phyloP scores from a whole-genome alignment of 2,329 filamentous ascomycete species.

The Colletotrichum graminicola region DNA sequence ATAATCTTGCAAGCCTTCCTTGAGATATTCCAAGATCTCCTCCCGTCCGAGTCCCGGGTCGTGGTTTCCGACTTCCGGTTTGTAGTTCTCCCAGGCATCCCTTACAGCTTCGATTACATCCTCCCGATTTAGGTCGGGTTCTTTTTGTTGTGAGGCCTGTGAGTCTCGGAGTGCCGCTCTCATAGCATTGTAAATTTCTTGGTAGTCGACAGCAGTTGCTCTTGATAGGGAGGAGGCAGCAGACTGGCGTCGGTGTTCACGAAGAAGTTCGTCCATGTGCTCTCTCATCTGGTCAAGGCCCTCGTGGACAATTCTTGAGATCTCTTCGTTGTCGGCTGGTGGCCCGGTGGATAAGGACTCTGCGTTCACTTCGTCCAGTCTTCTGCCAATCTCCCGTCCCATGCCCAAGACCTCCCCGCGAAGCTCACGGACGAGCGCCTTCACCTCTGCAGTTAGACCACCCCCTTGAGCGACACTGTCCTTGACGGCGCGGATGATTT shows the following conservation, averaged over 20 bases:
- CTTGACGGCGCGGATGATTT: slow-evolving; percentile 87
- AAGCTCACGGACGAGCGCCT: slow-evolving; percentile 88
- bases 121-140: slow-evolving; percentile 75
- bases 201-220: slow-evolving; percentile 75
- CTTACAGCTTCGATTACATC: slow-evolving; percentile 88
- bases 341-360: slow-evolving; percentile 51
- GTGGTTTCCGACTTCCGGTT: slow-evolving; percentile 91
- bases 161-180: slow-evolving; percentile 79
- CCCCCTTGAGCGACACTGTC: slow-evolving; percentile 91
- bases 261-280: slow-evolving; percentile 84
- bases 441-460: slow-evolving; percentile 91
- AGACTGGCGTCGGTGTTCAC: slow-evolving; percentile 79
- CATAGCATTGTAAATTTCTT: slow-evolving; percentile 88
- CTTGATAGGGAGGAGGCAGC: slow-evolving; percentile 72
- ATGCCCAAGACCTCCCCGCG: slow-evolving; percentile 94
- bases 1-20: slow-evolving; percentile 87
- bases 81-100: slow-evolving; percentile 94
- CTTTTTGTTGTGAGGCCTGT: slow-evolving; percentile 60
- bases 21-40: slow-evolving; percentile 87
- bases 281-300: slow-evolving; percentile 85
- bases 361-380: slow-evolving; percentile 76
- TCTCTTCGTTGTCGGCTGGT: slow-evolving; percentile 72
- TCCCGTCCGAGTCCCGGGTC: slow-evolving; percentile 92
- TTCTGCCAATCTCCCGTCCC: slow-evolving; percentile 89
- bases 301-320: slow-evolving; percentile 82